These are phyloP conservation scores for Skeletonema grethae DNA, from an alignment of 108 stramenopile genomes.

Conservation along the genomic window DNA sequence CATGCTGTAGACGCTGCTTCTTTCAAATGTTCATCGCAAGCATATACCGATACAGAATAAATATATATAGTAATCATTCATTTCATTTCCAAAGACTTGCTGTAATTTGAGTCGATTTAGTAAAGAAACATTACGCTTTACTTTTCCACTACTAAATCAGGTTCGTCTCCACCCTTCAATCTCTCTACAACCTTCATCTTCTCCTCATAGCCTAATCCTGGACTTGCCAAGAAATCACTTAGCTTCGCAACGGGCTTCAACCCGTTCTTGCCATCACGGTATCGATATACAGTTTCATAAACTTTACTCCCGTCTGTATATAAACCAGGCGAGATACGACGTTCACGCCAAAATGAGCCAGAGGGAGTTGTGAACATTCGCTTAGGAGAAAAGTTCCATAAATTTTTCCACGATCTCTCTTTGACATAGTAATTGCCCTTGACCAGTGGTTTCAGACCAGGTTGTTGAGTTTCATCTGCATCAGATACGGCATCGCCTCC, in stretches of 20 bases:
- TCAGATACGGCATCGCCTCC: constrained; percentile 17
- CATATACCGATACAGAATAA: neutral
- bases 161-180: constrained; percentile 66
- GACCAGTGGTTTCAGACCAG: constrained; percentile 49
- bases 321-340: constrained; percentile 75
- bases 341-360: constrained; percentile 86
- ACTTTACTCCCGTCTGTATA: constrained; percentile 84
- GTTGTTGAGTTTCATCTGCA: constrained; percentile 18
- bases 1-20: too few relatives aligned
- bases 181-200: constrained; percentile 60
- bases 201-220: constrained; percentile 34
- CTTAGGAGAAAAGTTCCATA: constrained; percentile 87
- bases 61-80: neutral
- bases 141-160: constrained; percentile 82
- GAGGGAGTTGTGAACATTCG: constrained; percentile 80
- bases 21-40: too few relatives aligned
- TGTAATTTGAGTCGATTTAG: neutral
- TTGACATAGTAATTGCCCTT: constrained; percentile 58
- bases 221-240: constrained; percentile 49
- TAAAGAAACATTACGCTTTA: constrained; percentile 8
- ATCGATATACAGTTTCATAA: constrained; percentile 79
- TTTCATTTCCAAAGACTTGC: neutral
- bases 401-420: constrained; percentile 79
- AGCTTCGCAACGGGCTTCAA: constrained; percentile 69
- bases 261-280: constrained; percentile 82